Evolutionary conservation across 768 basidiomycete genomes (phyloP).

Genomic region (Tylopilus cervinicoccineus): DNA sequence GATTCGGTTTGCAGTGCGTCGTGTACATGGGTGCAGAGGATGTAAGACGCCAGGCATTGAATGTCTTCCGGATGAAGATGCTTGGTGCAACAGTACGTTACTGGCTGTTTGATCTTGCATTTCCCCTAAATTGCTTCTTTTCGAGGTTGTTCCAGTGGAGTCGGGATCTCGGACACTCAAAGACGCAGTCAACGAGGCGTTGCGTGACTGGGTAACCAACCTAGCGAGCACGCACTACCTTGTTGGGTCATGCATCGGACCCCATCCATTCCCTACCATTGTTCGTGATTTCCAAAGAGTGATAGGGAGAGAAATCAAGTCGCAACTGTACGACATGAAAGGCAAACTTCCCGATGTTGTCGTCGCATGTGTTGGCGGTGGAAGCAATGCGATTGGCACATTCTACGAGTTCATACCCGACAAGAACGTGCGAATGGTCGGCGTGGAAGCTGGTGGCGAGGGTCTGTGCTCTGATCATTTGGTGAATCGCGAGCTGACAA

Average conservation of each 20-base stretch:
- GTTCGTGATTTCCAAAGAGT: conserved; percentile 97
- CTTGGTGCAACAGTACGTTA: conserved; percentile 76
- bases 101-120: neutral
- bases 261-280: conserved; percentile 98
- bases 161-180: conserved; percentile 95
- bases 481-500: conserved; percentile 9
- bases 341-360: conserved; percentile 93
- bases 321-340: conserved; percentile 63
- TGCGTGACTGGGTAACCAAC: conserved; percentile 99
- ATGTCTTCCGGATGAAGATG: conserved; percentile 98
- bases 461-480: conserved; percentile 42
- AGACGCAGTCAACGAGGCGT: conserved; percentile 97
- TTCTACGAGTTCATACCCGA: conserved; percentile 97
- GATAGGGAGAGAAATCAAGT: conserved; percentile 93
- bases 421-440: conserved; percentile 78
- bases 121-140: neutral
- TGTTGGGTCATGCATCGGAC: conserved; percentile 95
- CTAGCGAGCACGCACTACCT: conserved; percentile 92
- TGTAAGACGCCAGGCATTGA: conserved; percentile 91
- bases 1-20: conserved; percentile 92
- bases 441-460: conserved; percentile 98
- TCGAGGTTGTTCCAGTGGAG: conserved; percentile 85
- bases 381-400: conserved; percentile 95
- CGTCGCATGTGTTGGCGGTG: conserved; percentile 97
- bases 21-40: conserved; percentile 99